phyloP scores from a whole-genome alignment of 192 early-diverging fungal genomes.

The Podila minutissima region DNA sequence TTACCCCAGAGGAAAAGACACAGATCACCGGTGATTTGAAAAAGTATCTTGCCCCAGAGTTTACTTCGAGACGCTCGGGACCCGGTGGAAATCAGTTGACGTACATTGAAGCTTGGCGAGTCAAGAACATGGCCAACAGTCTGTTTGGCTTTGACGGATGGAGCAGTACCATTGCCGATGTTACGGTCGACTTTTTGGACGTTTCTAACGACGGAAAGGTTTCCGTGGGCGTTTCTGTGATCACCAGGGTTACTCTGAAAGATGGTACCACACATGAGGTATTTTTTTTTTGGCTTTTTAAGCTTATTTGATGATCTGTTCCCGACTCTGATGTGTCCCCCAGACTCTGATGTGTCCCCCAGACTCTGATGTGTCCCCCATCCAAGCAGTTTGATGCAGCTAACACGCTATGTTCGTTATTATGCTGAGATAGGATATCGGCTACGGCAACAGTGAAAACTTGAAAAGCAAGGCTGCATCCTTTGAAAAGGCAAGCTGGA shows the following conservation, averaged over 20 bases:
- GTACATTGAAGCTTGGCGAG: constrained; percentile 88
- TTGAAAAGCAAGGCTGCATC: constrained; percentile 77
- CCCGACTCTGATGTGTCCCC: not conserved
- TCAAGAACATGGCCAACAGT: constrained; percentile 89
- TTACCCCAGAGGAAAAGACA: constrained; percentile 27
- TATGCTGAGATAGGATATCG: constrained; percentile 72
- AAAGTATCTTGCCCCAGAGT: constrained; percentile 76
- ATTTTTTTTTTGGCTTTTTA: not conserved
- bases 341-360: not conserved
- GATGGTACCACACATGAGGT: constrained; percentile 91
- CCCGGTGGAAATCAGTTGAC: constrained; percentile 74
- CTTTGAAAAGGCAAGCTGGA: constrained; percentile 78
- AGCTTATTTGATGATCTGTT: not conserved
- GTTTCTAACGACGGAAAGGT: constrained; percentile 52
- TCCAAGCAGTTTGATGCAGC: no score
- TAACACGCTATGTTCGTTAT: not conserved
- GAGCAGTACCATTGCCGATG: constrained; percentile 76
- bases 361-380: not conserved
- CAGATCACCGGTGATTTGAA: constrained; percentile 49
- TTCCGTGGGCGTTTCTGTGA: constrained; percentile 77
- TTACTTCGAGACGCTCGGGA: constrained; percentile 69
- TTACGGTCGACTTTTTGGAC: constrained; percentile 82
- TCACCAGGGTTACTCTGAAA: constrained; percentile 83
- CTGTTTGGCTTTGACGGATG: constrained; percentile 97
- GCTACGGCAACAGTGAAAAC: constrained; percentile 86